Percentiles rank a stretch among this genome's conserved stretches.
These are phyloP conservation scores for Cyclocybe cylindracea DNA, from an alignment of 768 basidiomycete species.

Conservation along the genomic window DNA sequence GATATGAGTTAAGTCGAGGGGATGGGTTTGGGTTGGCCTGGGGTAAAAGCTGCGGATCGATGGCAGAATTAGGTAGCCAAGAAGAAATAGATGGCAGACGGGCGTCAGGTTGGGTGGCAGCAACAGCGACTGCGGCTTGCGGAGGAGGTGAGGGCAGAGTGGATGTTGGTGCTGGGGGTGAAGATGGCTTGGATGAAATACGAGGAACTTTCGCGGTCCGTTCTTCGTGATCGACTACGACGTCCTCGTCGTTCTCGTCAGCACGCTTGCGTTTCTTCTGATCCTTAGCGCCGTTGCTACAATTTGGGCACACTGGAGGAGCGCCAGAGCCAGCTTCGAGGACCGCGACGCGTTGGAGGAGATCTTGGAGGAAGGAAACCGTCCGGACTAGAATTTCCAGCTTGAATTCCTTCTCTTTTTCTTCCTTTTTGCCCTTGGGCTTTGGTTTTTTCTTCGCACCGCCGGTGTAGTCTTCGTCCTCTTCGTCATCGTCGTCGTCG, in stretches of 20 bases:
- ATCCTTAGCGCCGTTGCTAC: constrained; percentile 4
- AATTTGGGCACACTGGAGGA: constrained; percentile 26
- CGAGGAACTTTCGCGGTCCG: constrained; percentile 11
- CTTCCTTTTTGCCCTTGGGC: constrained; percentile 40
- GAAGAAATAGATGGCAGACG: constrained; percentile 70
- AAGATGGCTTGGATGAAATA: constrained; percentile 3
- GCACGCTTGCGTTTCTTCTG: constrained; percentile 19
- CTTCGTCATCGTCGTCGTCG: constrained; percentile 40
- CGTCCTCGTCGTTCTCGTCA: constrained; percentile 7
- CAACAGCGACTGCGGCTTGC: background rate
- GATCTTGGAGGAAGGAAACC: constrained; percentile 74
- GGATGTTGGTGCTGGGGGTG: constrained; percentile 11
- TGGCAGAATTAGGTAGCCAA: constrained; percentile 53
- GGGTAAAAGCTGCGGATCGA: constrained; percentile 28
- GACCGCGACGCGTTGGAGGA: constrained; percentile 53
- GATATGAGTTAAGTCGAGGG: constrained; percentile 30
- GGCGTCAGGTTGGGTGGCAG: constrained; percentile 14
- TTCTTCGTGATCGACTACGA: background rate
- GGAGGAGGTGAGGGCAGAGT: constrained; percentile 8
- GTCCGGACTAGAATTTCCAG: constrained; percentile 87
- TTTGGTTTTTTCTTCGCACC: constrained; percentile 21
- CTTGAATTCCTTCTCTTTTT: constrained; percentile 88
- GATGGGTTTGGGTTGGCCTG: constrained; percentile 7
- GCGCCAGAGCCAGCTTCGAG: constrained; percentile 27
- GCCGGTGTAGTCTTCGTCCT: constrained; percentile 31